Evolutionary conservation across 2,329 filamentous ascomycete species (phyloP).

Genomic region (Metarhizium humberi): DNA sequence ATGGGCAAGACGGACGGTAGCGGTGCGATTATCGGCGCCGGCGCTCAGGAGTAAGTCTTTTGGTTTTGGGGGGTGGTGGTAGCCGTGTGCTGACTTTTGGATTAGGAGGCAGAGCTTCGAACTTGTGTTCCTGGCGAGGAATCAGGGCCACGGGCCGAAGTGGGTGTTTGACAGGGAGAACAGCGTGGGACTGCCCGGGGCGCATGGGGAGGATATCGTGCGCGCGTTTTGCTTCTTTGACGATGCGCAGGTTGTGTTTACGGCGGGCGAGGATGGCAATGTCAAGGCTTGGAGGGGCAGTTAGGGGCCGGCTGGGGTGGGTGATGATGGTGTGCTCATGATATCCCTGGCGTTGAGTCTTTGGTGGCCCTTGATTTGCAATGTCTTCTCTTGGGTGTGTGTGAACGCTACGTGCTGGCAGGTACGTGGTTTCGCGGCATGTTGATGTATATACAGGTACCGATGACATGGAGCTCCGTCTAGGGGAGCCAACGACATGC

Average conservation of each 20-base stretch:
- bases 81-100: not conserved
- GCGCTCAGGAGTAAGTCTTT: slow-evolving; percentile 52
- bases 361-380: too few relatives aligned
- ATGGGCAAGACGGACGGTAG: slow-evolving; percentile 47
- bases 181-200: slow-evolving; percentile 50
- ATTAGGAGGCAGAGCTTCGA: slow-evolving; percentile 46
- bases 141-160: slow-evolving; percentile 16
- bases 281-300: slow-evolving; percentile 43
- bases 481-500: not conserved
- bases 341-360: not conserved
- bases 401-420: too few relatives aligned
- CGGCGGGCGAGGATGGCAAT: slow-evolving; percentile 48
- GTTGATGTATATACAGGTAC: too few relatives aligned
- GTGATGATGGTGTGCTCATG: not conserved
- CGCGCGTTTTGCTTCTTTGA: slow-evolving; percentile 56
- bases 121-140: slow-evolving; percentile 48
- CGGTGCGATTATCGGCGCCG: slow-evolving; percentile 53
- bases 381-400: too few relatives aligned
- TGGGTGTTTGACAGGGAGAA: slow-evolving; percentile 49
- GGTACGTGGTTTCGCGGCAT: too few relatives aligned
- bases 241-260: slow-evolving; percentile 47
- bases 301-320: slow-evolving; percentile 11
- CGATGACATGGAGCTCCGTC: too few relatives aligned
- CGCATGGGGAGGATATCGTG: slow-evolving; percentile 55
- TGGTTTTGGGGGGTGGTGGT: not conserved